A percentile compares a stretch with the other conserved stretches of the same genome.
phyloP scores from a whole-genome alignment of 768 basidiomycete species.

The Asterophora lycoperdoides region DNA sequence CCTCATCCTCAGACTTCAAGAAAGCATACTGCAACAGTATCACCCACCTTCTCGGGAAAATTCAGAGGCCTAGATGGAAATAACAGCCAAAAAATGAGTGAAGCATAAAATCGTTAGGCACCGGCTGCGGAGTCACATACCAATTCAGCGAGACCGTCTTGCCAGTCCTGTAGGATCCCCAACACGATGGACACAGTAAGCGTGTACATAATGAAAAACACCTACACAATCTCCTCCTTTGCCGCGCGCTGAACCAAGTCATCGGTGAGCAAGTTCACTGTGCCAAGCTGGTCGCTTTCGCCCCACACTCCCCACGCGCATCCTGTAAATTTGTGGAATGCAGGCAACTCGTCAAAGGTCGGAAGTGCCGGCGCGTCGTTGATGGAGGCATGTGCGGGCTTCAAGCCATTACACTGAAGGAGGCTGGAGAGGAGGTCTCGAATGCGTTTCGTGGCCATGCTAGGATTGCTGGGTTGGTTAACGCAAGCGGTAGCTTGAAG shows the following conservation, averaged over 20 bases:
- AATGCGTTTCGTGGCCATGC: slow-evolving; percentile 30
- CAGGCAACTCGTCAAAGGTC: slow-evolving; percentile 34
- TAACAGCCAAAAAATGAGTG: background rate
- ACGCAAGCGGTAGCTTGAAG: background rate
- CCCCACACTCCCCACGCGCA: slow-evolving; percentile 74
- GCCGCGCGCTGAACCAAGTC: slow-evolving; percentile 58
- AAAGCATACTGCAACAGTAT: background rate
- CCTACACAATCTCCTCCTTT: slow-evolving; percentile 50
- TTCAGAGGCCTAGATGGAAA: slow-evolving; percentile 55
- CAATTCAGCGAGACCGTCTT: slow-evolving; percentile 58
- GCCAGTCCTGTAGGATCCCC: slow-evolving; percentile 37
- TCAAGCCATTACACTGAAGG: slow-evolving; percentile 5
- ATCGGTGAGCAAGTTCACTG: slow-evolving; percentile 60
- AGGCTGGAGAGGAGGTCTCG: slow-evolving; percentile 27
- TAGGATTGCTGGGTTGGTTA: background rate
- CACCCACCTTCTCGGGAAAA: slow-evolving; percentile 54
- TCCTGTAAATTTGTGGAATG: slow-evolving; percentile 51
- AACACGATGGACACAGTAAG: background rate
- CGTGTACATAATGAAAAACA: background rate
- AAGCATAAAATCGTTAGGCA: background rate
- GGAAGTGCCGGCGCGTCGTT: slow-evolving; percentile 22
- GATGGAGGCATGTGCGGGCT: background rate
- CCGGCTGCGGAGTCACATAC: slow-evolving; percentile 30
- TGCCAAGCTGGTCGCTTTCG: slow-evolving; percentile 59
- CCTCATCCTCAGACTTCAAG: background rate